Percentiles rank a stretch among this genome's conserved stretches.
Conservation (phyloP, 2,329 filamentous ascomycete genomes). For the Microsporum ferrugineum region DNA sequence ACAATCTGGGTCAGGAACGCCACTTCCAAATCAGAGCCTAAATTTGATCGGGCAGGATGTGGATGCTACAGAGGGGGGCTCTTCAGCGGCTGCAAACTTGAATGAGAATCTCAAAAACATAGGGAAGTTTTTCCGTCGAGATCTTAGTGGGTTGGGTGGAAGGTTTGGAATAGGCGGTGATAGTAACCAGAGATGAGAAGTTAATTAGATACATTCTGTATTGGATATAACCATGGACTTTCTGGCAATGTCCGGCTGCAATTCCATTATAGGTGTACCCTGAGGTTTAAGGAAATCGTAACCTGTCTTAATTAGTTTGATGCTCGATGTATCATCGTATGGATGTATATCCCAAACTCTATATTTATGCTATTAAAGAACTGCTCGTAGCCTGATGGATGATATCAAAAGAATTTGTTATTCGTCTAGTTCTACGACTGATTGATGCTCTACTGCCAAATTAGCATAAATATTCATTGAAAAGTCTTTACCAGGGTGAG, state of each 20-base stretch:
- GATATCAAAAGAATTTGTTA: background rate
- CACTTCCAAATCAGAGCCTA: constrained; percentile 18
- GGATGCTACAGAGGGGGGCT: constrained; percentile 9
- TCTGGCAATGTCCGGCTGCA: background rate
- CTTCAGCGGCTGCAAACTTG: constrained; percentile 45
- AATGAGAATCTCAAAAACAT: constrained; percentile 94
- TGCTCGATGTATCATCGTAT: background rate
- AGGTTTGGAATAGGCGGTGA: constrained; percentile 53
- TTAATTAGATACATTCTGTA: background rate
- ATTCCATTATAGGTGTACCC: background rate
- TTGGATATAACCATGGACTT: background rate
- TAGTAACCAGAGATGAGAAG: constrained; percentile 9
- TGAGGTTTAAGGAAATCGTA: background rate
- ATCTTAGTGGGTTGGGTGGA: constrained; percentile 64
- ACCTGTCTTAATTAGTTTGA: background rate
- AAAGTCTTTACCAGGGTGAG: background rate
- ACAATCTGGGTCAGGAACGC: constrained; percentile 19
- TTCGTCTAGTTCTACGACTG: background rate
- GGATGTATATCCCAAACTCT: background rate
- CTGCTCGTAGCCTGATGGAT: background rate
- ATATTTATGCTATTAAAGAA: background rate
- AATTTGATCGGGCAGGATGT: constrained; percentile 16
- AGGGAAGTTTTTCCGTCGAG: constrained; percentile 88
- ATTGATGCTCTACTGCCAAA: background rate
- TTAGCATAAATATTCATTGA: background rate